These are phyloP conservation scores for Verticillium nonalfalfae DNA, from an alignment of 2,329 filamentous ascomycete genomes.

Conservation along the genomic window DNA sequence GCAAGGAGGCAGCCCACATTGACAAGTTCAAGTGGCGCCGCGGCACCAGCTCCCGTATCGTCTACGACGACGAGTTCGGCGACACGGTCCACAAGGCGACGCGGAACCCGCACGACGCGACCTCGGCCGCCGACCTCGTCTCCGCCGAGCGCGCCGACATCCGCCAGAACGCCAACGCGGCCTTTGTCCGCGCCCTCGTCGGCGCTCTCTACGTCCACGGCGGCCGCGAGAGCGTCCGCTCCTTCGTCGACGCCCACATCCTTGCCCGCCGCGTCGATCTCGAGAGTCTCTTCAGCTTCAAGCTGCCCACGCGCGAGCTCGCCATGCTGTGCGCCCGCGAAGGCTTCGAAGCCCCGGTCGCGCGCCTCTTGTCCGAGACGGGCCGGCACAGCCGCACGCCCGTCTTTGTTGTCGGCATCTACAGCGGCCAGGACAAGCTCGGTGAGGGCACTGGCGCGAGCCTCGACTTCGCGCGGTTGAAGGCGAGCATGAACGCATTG, in stretches of 20 bases:
- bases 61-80: conserved; percentile 82
- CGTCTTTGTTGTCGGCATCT: conserved; percentile 92
- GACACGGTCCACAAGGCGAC: conserved; percentile 38
- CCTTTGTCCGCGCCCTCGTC: conserved; percentile 76
- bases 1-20: conserved; percentile 40
- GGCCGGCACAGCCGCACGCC: conserved; percentile 78
- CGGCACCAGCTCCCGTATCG: conserved; percentile 68
- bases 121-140: conserved; percentile 4
- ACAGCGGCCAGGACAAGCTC: conserved; percentile 82
- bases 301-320: conserved; percentile 77
- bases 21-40: conserved; percentile 52
- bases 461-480: conserved; percentile 68
- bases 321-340: conserved; percentile 78
- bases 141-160: conserved; percentile 51
- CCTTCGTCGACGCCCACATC: conserved; percentile 80
- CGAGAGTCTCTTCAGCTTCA: conserved; percentile 74
- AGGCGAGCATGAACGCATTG: conserved; percentile 78
- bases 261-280: conserved; percentile 74
- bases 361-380: conserved; percentile 84
- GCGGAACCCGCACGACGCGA: conserved; percentile 11
- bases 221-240: conserved; percentile 70
- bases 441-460: conserved; percentile 82
- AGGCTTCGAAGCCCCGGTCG: conserved; percentile 81
- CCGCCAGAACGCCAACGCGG: conserved; percentile 65
- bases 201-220: conserved; percentile 83